These are phyloP conservation scores for Wickerhamiella pararugosa DNA, from an alignment of 1,139 yeast species.

Conservation along the genomic window DNA sequence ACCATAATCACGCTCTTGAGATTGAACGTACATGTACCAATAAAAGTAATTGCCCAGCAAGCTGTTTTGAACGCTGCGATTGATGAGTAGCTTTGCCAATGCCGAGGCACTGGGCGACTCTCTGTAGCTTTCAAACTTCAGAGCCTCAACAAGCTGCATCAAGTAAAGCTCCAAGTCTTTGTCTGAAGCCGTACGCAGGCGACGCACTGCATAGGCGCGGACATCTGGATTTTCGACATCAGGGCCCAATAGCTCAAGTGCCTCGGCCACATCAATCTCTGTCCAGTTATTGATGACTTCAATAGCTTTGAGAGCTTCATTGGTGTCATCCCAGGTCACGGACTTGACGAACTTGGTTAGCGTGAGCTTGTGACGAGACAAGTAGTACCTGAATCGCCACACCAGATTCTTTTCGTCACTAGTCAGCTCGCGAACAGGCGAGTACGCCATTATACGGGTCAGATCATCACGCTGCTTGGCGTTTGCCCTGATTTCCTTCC, in stretches of 20 bases:
- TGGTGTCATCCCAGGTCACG: constrained; percentile 75
- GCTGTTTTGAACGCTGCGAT: constrained; percentile 51
- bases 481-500: constrained; percentile 78
- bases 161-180: constrained; percentile 68
- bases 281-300: constrained; percentile 46
- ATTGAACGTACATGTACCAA: constrained; percentile 85
- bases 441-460: constrained; percentile 48
- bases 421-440: constrained; percentile 69
- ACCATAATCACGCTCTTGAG: constrained; percentile 44
- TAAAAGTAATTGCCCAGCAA: constrained; percentile 69
- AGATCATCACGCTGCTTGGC: constrained; percentile 69
- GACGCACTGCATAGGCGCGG: constrained; percentile 74
- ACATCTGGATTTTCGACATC: constrained; percentile 42
- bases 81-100: constrained; percentile 63
- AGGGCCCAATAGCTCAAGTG: constrained; percentile 73
- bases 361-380: constrained; percentile 60
- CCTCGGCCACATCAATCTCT: constrained; percentile 82
- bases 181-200: constrained; percentile 64
- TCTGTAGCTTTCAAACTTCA: constrained; percentile 46
- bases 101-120: constrained; percentile 29
- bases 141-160: constrained; percentile 83
- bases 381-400: constrained; percentile 84
- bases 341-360: constrained; percentile 77
- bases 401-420: constrained; percentile 77
- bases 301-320: constrained; percentile 66